These are phyloP conservation scores for Pavlovales sp. DNA, from an alignment of 208 protist species.

Conservation along the genomic window DNA sequence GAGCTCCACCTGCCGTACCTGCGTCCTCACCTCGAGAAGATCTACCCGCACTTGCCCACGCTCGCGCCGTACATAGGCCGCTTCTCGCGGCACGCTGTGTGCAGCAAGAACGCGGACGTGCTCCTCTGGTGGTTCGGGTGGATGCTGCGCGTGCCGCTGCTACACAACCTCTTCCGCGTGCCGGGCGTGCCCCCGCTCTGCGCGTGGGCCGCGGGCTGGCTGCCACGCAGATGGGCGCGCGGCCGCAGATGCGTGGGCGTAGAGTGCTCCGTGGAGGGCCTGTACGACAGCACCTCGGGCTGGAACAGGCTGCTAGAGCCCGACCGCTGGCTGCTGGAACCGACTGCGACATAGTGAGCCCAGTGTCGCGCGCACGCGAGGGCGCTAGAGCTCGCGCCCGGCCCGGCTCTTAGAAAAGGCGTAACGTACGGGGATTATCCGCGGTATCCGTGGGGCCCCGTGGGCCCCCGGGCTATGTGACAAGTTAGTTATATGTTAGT, in stretches of 20 bases:
- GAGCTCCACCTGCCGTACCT: background rate
- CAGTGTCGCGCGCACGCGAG: too few relatives aligned
- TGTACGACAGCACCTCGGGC: background rate
- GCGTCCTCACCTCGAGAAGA: background rate
- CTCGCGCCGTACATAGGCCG: background rate
- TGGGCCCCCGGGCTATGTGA: too few relatives aligned
- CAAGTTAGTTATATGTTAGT: too few relatives aligned
- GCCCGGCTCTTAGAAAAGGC: too few relatives aligned
- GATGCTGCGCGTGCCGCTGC: background rate
- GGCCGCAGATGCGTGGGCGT: background rate
- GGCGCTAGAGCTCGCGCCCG: too few relatives aligned
- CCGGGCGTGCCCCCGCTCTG: background rate
- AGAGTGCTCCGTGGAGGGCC: background rate
- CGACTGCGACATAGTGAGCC: too few relatives aligned
- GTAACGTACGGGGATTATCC: too few relatives aligned
- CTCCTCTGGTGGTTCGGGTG: conserved; percentile 5
- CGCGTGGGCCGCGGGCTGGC: background rate
- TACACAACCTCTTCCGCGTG: background rate
- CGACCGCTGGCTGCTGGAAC: background rate
- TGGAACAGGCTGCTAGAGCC: background rate
- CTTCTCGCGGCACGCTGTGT: background rate
- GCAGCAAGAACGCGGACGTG: background rate
- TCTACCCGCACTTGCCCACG: background rate
- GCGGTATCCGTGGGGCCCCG: too few relatives aligned
- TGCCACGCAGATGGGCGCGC: conserved; percentile 1